phyloP scores from a whole-genome alignment of 805 yeast genomes.

The Kluyveromyces aestuarii region DNA sequence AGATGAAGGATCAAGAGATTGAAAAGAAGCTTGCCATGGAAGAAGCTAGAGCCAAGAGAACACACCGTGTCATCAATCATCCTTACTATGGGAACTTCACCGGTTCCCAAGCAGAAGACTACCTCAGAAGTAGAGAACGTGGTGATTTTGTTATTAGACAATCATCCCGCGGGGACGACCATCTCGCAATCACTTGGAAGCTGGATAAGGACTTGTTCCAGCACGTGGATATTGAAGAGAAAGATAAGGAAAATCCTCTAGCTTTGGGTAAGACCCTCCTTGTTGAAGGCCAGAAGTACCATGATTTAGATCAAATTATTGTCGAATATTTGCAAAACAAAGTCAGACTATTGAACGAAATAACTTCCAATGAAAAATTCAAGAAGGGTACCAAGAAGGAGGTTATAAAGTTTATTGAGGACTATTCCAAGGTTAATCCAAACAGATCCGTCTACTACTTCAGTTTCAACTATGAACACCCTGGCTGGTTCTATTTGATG shows the following conservation, averaged over 20 bases:
- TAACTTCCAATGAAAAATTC: constrained; percentile 83
- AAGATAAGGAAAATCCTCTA: constrained; percentile 53
- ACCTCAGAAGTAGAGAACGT: constrained; percentile 74
- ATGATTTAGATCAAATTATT: constrained; percentile 89
- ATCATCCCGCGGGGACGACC: constrained; percentile 81
- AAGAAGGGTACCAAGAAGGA: constrained; percentile 67
- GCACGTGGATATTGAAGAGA: constrained; percentile 80
- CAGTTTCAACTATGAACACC: constrained; percentile 79
- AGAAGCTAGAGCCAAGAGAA: constrained; percentile 56
- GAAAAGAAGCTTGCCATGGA: constrained; percentile 46
- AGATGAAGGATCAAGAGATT: constrained; percentile 49
- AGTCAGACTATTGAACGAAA: constrained; percentile 73
- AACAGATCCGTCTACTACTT: constrained; percentile 84
- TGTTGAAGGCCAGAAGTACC: constrained; percentile 63
- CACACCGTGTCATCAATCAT: constrained; percentile 74
- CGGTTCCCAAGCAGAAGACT: constrained; percentile 85
- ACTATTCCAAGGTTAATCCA: constrained; percentile 86
- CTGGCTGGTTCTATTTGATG: constrained; percentile 87
- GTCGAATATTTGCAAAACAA: constrained; percentile 79
- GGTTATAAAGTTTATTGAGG: constrained; percentile 77
- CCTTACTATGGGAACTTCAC: constrained; percentile 82
- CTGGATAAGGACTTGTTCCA: constrained; percentile 86
- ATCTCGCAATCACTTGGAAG: constrained; percentile 92
- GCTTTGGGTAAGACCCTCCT: constrained; percentile 48
- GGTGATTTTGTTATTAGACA: constrained; percentile 95